These are phyloP conservation scores for Aspergillus japonicus DNA, from an alignment of 2,329 filamentous ascomycete species.

Conservation along the genomic window DNA sequence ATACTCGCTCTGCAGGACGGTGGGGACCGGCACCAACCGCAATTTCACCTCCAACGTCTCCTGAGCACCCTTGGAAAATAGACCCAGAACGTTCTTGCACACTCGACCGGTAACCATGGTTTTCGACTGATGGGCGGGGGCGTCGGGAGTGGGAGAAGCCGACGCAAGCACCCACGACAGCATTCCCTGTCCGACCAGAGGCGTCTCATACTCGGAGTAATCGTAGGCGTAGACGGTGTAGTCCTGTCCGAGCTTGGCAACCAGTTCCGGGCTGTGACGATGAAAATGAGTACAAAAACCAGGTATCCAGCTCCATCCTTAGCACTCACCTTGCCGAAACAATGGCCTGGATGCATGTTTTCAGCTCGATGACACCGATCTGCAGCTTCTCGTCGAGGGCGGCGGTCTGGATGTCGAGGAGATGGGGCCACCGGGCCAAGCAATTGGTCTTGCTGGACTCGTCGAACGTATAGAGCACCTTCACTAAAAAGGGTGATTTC, in stretches of 20 bases:
- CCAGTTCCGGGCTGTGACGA: constrained; percentile 73
- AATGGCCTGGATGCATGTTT: constrained; percentile 82
- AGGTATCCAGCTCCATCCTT: not conserved
- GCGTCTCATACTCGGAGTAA: constrained; percentile 90
- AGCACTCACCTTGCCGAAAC: constrained; percentile 56
- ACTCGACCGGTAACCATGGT: constrained; percentile 81
- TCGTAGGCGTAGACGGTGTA: constrained; percentile 98
- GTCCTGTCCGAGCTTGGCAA: constrained; percentile 70
- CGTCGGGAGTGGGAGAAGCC: constrained; percentile 56
- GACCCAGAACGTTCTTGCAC: constrained; percentile 76
- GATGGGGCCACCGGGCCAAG: constrained; percentile 78
- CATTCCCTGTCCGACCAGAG: constrained; percentile 93
- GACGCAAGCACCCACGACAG: constrained; percentile 75
- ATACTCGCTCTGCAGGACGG: constrained; percentile 60
- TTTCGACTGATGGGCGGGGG: constrained; percentile 60
- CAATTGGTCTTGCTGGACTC: constrained; percentile 84
- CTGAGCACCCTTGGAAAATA: constrained; percentile 75
- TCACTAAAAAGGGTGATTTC: constrained; percentile 59
- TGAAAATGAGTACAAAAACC: not conserved
- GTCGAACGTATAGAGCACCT: constrained; percentile 96
- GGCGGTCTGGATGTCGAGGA: constrained; percentile 76
- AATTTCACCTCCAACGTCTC: constrained; percentile 94
- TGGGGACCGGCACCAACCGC: constrained; percentile 75
- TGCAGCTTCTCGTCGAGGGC: constrained; percentile 74
- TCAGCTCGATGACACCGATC: constrained; percentile 85